These are phyloP conservation scores for Cruciata laevipes DNA, from an alignment of 257 asterid species.

Conservation along the genomic window DNA sequence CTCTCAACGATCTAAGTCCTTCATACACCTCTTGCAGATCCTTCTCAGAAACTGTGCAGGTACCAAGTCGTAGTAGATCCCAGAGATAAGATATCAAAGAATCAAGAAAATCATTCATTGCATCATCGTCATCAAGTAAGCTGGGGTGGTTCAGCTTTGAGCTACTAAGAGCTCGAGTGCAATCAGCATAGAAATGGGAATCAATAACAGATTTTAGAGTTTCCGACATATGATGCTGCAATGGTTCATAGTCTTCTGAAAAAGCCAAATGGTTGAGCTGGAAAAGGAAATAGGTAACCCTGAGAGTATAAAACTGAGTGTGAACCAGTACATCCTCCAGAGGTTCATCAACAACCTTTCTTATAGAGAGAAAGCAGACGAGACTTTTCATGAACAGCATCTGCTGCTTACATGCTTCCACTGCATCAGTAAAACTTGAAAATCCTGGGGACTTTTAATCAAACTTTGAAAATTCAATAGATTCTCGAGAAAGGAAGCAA, in stretches of 20 bases:
- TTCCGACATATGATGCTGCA: too few relatives aligned
- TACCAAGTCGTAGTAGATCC: background rate
- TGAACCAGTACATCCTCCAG: background rate
- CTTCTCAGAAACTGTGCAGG: background rate
- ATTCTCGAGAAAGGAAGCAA: background rate
- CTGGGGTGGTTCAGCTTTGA: background rate
- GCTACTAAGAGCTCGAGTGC: background rate
- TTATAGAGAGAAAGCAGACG: background rate
- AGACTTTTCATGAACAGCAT: background rate
- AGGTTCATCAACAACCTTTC: background rate
- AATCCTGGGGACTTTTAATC: background rate
- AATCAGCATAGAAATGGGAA: background rate
- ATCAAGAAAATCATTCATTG: background rate
- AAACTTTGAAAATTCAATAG: background rate
- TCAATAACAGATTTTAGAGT: too few relatives aligned
- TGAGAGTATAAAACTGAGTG: background rate
- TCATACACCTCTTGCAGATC: background rate
- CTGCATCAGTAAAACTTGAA: background rate
- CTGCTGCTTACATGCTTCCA: background rate
- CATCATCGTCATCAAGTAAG: background rate
- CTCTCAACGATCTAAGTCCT: background rate
- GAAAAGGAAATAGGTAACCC: background rate
- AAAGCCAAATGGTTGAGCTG: too few relatives aligned
- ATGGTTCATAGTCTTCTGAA: too few relatives aligned
- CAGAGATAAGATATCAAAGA: background rate